Percentiles rank a stretch among this genome's conserved stretches.
These are phyloP conservation scores for Coleophoma cylindrospora DNA, from an alignment of 2,329 filamentous ascomycete species.

Conservation along the genomic window DNA sequence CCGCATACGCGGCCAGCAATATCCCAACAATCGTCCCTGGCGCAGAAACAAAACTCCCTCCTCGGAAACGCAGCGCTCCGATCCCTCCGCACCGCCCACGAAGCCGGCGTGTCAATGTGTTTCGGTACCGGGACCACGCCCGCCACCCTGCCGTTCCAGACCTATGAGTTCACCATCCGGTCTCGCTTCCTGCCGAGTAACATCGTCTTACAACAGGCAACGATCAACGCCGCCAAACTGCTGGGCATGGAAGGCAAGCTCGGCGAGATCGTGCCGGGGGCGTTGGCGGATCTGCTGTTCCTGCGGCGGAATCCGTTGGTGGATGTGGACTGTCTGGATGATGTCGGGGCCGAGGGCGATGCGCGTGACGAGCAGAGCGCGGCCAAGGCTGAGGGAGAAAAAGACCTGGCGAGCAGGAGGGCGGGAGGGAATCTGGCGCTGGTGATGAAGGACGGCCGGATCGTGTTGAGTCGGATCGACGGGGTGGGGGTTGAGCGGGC, in stretches of 20 bases:
- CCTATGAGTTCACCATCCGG: slow-evolving; percentile 41
- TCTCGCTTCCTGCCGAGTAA: slow-evolving; percentile 33
- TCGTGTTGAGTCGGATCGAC: slow-evolving; percentile 7
- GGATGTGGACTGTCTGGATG: slow-evolving; percentile 44
- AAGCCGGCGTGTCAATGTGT: slow-evolving; percentile 50
- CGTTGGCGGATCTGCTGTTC: slow-evolving; percentile 47
- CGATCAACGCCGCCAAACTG: slow-evolving; percentile 46
- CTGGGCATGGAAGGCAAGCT: slow-evolving; percentile 39
- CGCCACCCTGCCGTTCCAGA: slow-evolving; percentile 41
- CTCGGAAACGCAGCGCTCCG: slow-evolving; percentile 41
- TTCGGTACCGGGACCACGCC: slow-evolving; percentile 51
- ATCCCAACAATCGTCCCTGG: slow-evolving; percentile 37
- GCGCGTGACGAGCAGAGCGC: no score
- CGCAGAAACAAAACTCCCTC: slow-evolving; percentile 42
- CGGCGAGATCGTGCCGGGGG: slow-evolving; percentile 46
- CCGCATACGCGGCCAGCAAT: slow-evolving; percentile 46
- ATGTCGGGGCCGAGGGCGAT: slow-evolving; percentile 16
- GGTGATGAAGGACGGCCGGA: slow-evolving; percentile 49
- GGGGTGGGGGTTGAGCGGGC: background rate
- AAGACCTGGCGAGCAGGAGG: no score
- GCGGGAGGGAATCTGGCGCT: slow-evolving; percentile 38
- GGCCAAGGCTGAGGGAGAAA: no score
- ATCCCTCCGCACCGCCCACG: slow-evolving; percentile 40
- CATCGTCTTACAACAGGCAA: slow-evolving; percentile 43
- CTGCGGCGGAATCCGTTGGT: slow-evolving; percentile 48